A percentile compares a stretch with the other conserved stretches of the same genome.
These are phyloP conservation scores for Pseudogymnoascus sp. DNA, from an alignment of 2,329 filamentous ascomycete genomes.

Conservation along the genomic window DNA sequence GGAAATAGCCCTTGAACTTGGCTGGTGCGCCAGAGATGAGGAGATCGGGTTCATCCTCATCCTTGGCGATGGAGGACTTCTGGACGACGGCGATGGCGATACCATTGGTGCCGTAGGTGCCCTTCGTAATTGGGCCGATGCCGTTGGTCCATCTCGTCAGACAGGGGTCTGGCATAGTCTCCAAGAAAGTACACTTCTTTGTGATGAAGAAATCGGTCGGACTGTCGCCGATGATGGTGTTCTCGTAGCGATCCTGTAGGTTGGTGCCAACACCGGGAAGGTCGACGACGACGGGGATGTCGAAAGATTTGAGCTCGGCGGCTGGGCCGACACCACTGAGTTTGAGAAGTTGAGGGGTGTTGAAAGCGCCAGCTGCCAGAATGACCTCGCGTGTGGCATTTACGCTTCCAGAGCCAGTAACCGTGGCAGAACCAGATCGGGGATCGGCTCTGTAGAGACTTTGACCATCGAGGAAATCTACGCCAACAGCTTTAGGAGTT, in stretches of 20 bases:
- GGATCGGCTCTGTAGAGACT: conserved; percentile 36
- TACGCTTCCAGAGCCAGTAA: conserved; percentile 25
- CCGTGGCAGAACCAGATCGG: conserved; percentile 25
- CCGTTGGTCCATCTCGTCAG: conserved; percentile 23
- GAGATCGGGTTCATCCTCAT: conserved; percentile 32
- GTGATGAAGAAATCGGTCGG: conserved; percentile 33
- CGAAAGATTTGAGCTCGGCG: conserved; percentile 32
- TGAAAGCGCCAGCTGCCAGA: conserved; percentile 39
- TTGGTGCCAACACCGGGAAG: conserved; percentile 56
- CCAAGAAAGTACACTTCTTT: conserved; percentile 30
- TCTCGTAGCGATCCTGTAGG: conserved; percentile 49
- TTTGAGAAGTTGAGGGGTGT: conserved; percentile 40
- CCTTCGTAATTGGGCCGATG: conserved; percentile 18
- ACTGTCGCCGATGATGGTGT: conserved; percentile 36
- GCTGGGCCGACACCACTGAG: conserved; percentile 37
- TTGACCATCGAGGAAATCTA: conserved; percentile 35
- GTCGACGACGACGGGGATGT: conserved; percentile 45
- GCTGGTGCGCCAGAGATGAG: conserved; percentile 27
- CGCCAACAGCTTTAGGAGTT: conserved; percentile 33
- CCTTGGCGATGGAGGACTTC: conserved; percentile 29
- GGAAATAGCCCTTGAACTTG: conserved; percentile 35
- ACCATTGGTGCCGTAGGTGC: conserved; percentile 36
- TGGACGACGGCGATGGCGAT: conserved; percentile 35
- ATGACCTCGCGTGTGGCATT: conserved; percentile 38
- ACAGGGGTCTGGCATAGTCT: conserved; percentile 30